Percentiles rank a stretch among this genome's conserved stretches.
Evolutionary conservation across 768 basidiomycete species (phyloP).

Genomic region (Tulasnella sp.): DNA sequence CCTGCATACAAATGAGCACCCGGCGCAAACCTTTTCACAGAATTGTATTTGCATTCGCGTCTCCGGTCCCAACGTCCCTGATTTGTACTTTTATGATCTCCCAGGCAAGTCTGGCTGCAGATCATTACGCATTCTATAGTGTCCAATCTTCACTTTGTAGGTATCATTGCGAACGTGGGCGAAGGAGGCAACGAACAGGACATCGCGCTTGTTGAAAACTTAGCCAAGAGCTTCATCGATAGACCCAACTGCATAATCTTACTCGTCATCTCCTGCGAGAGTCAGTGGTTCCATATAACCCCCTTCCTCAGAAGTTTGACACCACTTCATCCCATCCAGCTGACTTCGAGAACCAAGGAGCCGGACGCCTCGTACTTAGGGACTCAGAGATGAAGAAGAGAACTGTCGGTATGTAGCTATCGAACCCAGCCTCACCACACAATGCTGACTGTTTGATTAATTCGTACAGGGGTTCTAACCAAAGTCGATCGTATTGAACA

Average conservation of each 20-base stretch:
- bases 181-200: conserved; percentile 9
- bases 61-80: conserved; percentile 45
- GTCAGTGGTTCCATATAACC: background rate
- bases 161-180: conserved; percentile 11
- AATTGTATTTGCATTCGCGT: conserved; percentile 50
- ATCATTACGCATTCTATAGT: background rate
- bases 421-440: background rate
- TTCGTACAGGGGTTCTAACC: conserved; percentile 50
- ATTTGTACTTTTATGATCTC: conserved; percentile 53
- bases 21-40: conserved; percentile 34
- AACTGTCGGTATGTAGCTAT: conserved; percentile 44
- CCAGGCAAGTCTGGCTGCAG: conserved; percentile 34
- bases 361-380: conserved; percentile 49
- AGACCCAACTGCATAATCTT: conserved; percentile 3
- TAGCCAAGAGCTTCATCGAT: conserved; percentile 1
- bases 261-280: conserved; percentile 12
- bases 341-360: conserved; percentile 71
- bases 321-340: conserved; percentile 32
- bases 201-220: conserved; percentile 6
- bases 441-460: background rate
- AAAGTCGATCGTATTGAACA: conserved; percentile 56
- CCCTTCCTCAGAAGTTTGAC: background rate
- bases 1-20: background rate
- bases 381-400: conserved; percentile 52
- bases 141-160: background rate